Base-by-base conservation (phyloP, 2,329 filamentous ascomycete species). In the Myriosclerotinia scirpicola region DNA sequence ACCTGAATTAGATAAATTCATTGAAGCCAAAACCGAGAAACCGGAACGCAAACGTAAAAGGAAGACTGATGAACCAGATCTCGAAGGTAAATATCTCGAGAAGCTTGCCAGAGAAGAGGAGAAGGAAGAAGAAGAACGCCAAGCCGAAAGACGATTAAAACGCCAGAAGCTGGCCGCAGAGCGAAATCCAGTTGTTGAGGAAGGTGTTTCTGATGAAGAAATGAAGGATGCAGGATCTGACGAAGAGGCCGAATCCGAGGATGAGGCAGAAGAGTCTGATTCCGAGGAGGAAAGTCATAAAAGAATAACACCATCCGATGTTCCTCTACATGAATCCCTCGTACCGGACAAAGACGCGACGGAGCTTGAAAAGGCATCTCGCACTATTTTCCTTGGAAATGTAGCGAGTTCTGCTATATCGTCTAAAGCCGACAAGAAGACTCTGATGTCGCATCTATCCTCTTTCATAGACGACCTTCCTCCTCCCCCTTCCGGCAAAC, bases 371-470 rank as follows among this genome's bases (percentile, higher is more conserved):
- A 97, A 96, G 80, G 91, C 94, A 11, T 86, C 86, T 67, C 90
- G 95, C 66, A 99, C 95, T 8, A 87, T 98, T 53, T 99, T 98
- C 79, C 82, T 99, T 15, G 90, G 91, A 74, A 99, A 99, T 75
- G 92, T 99, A 55, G 93, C 93, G 17, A 89, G 85, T 30, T 83
- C 89, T 63, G 92, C 92, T 53, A 92, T 98, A 74, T 90, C 87
- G 59, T 93, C 90, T 38, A 96, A 96, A 75, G 79, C 87, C 2
- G 89, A 88, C 44, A 93, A 92, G 80, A 96, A 92, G 81, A 84
- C 84, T 3, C 84, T 97, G 40, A 81, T 92, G 71, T 81, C 84
- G 53, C 92, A 97, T 77, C 85, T 97, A 55, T 83, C 85, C n/a
- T 92, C 92, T 0, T 90, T 92, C 74, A 82, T 96, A 60, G 80